Conservation (phyloP, 345 rosid genomes). For the Kernera saxatilis region DNA sequence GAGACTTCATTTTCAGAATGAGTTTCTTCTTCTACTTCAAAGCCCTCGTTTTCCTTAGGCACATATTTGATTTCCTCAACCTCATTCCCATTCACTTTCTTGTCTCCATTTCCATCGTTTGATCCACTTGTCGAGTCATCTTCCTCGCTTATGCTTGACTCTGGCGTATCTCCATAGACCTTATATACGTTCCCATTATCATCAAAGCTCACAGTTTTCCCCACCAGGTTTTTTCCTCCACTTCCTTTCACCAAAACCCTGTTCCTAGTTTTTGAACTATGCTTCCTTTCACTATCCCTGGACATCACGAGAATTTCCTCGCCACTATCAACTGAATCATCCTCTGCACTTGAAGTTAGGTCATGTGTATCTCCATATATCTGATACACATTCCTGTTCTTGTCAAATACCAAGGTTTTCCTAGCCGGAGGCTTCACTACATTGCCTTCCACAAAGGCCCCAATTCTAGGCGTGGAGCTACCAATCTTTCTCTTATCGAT, state of each 20-base stretch:
- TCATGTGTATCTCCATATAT: conserved; percentile 30
- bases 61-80: conserved; percentile 33
- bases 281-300: not conserved
- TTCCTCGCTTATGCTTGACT: conserved; percentile 37
- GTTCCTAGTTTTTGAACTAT: conserved; percentile 1
- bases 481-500: conserved; percentile 12
- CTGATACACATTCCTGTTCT: conserved; percentile 46
- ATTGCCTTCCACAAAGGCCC: conserved; percentile 29
- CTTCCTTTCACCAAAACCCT: conserved; percentile 17
- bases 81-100: not conserved
- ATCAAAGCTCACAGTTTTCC: conserved; percentile 32
- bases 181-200: conserved; percentile 26
- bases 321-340: conserved; percentile 13
- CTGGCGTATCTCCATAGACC: conserved; percentile 36
- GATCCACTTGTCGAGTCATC: conserved; percentile 35
- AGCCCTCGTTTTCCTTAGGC: conserved; percentile 18
- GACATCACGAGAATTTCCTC: conserved; percentile 17
- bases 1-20: conserved; percentile 17
- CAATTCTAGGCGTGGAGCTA: conserved; percentile 22
- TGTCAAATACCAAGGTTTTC: conserved; percentile 49
- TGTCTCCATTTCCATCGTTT: conserved; percentile 33
- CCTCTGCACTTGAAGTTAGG: conserved; percentile 35
- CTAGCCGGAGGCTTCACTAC: conserved; percentile 39
- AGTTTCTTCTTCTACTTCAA: conserved; percentile 28
- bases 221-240: conserved; percentile 1